Conservation (phyloP, 345 rosid species). For the Pugionium cornutum region DNA sequence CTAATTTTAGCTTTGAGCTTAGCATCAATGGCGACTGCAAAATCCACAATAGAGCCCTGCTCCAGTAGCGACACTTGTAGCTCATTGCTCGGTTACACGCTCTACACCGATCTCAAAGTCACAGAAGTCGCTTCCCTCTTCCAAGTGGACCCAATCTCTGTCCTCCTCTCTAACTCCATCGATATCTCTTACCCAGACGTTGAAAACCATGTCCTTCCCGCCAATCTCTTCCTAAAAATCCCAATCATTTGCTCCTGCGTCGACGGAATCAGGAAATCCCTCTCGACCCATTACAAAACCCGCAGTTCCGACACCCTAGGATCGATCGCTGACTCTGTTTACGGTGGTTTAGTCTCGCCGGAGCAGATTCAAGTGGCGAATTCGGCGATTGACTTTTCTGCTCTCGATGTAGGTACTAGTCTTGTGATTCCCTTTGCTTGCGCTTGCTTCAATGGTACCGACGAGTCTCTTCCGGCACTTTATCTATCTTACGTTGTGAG, state of each 20-base stretch:
- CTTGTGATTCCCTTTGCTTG: conserved; percentile 86
- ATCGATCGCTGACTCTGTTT: conserved; percentile 66
- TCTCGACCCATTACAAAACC: conserved; percentile 77
- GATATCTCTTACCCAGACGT: conserved; percentile 96
- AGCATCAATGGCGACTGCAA: conserved; percentile 42
- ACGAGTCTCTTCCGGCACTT: conserved; percentile 80
- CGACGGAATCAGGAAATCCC: conserved; percentile 89
- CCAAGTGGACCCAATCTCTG: conserved; percentile 83
- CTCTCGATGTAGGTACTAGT: conserved; percentile 77
- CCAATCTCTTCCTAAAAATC: conserved; percentile 76
- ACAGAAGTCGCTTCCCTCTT: conserved; percentile 95
- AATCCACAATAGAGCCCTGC: conserved; percentile 97
- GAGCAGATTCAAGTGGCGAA: conserved; percentile 91
- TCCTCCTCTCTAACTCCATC: conserved; percentile 83
- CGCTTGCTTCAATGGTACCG: conserved; percentile 90
- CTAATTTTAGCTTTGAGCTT: conserved; percentile 41
- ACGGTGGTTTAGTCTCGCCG: conserved; percentile 82
- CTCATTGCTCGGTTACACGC: conserved; percentile 89
- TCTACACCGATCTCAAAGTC: conserved; percentile 95
- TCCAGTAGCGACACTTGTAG: conserved; percentile 83
- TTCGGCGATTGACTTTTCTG: conserved; percentile 72
- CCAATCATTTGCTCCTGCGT: conserved; percentile 84
- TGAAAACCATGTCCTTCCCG: conserved; percentile 90
- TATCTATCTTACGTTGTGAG: conserved; percentile 83
- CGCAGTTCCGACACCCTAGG: conserved; percentile 77